Evolutionary conservation across 176 grass and related monocot species (phyloP), one percentile per base, ranked within the genome.

Genomic region (Bromus sterilis): DNA sequence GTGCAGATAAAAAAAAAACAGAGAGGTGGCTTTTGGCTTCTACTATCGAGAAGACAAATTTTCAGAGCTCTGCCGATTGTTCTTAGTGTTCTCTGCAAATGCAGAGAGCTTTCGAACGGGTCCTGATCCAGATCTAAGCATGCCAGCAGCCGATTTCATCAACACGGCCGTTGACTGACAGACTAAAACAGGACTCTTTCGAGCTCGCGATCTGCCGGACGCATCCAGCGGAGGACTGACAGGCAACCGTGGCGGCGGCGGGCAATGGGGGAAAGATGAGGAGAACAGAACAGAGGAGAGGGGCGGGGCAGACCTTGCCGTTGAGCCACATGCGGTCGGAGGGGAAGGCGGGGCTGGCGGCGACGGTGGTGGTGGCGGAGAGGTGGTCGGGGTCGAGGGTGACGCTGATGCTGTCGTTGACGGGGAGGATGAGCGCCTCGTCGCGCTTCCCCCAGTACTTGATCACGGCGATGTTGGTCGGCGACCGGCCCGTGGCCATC

Each of bases 361-460:
- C 96, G 59, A 89, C 93, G 24, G 96, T 95, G 63, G 96, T 98
- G 72, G 96, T 95, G 59, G 96, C 96, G 56, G 96, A 95, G 86
- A 98, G 96, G 66, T 98, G 96, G 73, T 86, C 88, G 12, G 93
- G 93, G 82, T 98, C 93, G 72, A 95, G 96, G 12, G 96, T 98
- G 80, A 98, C 82, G 76, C 96, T 98, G 86, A 98, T 91, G 82
- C 96, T 98, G 60, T 98, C 96, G 40, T 95, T 98, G 79, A 93
- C 78, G 23, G 96, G 96, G 43, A 98, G 93, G 67, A 98, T 95
- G 68, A 98, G 91, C 33, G 77, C 84, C 87, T 95, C 96, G 82
- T 95, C 96, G 46, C 96, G 86, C 96, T 98, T 98, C 1, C 96
- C 96, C 96, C 93, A 98, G 86, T 98, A 98, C 86, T 95, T 98